Percentiles rank a stretch among this genome's conserved stretches.
These are phyloP conservation scores for Fomes fomentarius DNA, from an alignment of 1,284 basidiomycete species.

Conservation along the genomic window DNA sequence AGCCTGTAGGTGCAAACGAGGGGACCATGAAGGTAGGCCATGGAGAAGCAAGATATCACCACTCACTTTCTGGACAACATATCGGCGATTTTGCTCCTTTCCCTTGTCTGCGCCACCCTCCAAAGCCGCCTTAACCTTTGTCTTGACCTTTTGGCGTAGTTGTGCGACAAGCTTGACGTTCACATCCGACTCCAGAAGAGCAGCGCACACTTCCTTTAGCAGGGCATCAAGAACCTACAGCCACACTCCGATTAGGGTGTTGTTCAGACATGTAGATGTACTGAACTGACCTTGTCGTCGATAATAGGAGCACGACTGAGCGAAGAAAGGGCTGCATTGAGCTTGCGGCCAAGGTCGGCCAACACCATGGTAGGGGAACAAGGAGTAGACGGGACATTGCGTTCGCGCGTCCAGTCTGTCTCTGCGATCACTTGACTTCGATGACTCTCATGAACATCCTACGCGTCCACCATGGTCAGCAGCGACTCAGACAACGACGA, in stretches of 20 bases:
- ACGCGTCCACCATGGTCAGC: slow-evolving; percentile 44
- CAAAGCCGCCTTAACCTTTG: slow-evolving; percentile 78
- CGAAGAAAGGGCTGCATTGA: slow-evolving; percentile 93
- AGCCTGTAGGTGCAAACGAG: slow-evolving; percentile 58
- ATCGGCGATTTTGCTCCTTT: slow-evolving; percentile 83
- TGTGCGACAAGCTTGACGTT: slow-evolving; percentile 96
- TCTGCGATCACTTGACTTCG: slow-evolving; percentile 21
- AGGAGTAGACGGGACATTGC: slow-evolving; percentile 5
- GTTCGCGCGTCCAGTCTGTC: slow-evolving; percentile 3
- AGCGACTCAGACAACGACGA: slow-evolving; percentile 69
- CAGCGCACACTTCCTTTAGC: slow-evolving; percentile 94
- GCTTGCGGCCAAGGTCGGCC: slow-evolving; percentile 91
- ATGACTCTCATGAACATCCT: slow-evolving; percentile 16
- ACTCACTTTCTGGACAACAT: slow-evolving; percentile 86
- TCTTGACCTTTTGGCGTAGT: slow-evolving; percentile 88
- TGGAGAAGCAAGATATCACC: neutral
- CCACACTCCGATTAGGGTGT: slow-evolving; percentile 8
- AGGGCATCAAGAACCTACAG: slow-evolving; percentile 88
- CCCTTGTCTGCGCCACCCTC: slow-evolving; percentile 77
- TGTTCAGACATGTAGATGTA: slow-evolving; percentile 10
- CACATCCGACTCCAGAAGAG: slow-evolving; percentile 95
- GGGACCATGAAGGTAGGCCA: slow-evolving; percentile 1
- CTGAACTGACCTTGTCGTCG: slow-evolving; percentile 77
- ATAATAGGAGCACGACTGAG: slow-evolving; percentile 85
- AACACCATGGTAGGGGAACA: slow-evolving; percentile 79